A percentile compares a stretch with the other conserved stretches of the same genome.
phyloP scores from a whole-genome alignment of 75 land plant genomes.

The Pinus taeda region DNA sequence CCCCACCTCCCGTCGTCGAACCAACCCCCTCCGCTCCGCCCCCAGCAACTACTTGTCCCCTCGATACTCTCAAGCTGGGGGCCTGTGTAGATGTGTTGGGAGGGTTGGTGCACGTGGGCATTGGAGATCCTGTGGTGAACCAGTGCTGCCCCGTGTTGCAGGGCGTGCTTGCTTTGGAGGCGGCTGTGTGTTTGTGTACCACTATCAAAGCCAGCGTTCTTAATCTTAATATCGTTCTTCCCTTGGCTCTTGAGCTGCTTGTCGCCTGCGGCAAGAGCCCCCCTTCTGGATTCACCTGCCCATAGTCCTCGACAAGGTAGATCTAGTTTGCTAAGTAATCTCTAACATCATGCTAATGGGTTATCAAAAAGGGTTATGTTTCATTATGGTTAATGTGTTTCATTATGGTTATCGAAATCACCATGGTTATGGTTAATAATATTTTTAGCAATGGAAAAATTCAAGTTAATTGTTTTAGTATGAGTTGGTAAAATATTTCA shows the following conservation, averaged over 20 bases:
- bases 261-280: constrained; percentile 39
- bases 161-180: constrained; percentile 43
- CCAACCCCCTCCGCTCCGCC: neutral
- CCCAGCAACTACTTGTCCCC: constrained; percentile 21
- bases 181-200: constrained; percentile 40
- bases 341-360: too few relatives aligned
- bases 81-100: constrained; percentile 33
- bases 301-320: neutral
- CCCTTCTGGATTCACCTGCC: constrained; percentile 52
- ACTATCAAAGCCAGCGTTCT: constrained; percentile 38
- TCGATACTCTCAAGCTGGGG: constrained; percentile 36
- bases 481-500: too few relatives aligned
- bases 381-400: too few relatives aligned
- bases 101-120: constrained; percentile 31
- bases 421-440: too few relatives aligned
- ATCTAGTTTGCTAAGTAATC: too few relatives aligned
- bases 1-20: too few relatives aligned
- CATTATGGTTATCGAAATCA: too few relatives aligned
- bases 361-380: too few relatives aligned
- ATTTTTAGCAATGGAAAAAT: too few relatives aligned
- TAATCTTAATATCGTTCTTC: constrained; percentile 40
- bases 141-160: constrained; percentile 39
- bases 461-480: too few relatives aligned
- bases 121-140: constrained; percentile 20
- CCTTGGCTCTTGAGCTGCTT: constrained; percentile 48